Conservation (phyloP, 2,329 filamentous ascomycete genomes). For the Pezicula radicicola region DNA sequence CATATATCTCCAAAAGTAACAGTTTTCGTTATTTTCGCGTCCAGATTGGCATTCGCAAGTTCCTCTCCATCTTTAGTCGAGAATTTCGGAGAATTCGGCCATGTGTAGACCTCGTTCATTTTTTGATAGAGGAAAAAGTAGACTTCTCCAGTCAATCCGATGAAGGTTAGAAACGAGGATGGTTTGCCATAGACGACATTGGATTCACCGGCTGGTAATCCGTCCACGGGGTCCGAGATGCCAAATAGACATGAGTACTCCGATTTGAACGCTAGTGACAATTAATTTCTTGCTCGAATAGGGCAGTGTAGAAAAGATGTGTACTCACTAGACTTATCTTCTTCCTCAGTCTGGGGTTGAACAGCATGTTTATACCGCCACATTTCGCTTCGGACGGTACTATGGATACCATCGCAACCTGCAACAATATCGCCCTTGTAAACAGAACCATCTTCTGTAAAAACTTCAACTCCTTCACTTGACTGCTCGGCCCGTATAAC, state of each 20-base stretch:
- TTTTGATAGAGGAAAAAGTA: slow-evolving; percentile 5
- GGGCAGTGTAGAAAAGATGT: not conserved
- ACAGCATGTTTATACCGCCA: slow-evolving; percentile 1
- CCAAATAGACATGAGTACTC: slow-evolving; percentile 5
- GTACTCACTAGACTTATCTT: not conserved
- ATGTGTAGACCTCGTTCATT: slow-evolving; percentile 1
- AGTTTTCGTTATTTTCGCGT: not conserved
- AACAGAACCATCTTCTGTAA: slow-evolving; percentile 5
- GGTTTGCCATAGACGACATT: not conserved
- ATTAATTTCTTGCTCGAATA: not conserved
- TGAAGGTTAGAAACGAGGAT: slow-evolving; percentile 1
- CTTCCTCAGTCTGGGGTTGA: not conserved
- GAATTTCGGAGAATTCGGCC: slow-evolving; percentile 3
- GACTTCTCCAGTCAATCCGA: slow-evolving; percentile 1
- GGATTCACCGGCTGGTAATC: not conserved
- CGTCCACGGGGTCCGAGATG: not conserved
- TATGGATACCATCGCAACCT: not conserved
- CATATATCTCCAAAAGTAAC: slow-evolving; percentile 3
- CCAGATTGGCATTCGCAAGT: not conserved
- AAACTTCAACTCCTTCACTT: slow-evolving; percentile 4
- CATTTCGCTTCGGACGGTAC: not conserved
- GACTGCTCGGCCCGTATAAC: slow-evolving; percentile 4
- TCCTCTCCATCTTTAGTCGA: slow-evolving; percentile 1
- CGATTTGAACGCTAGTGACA: not conserved
- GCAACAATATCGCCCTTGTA: slow-evolving; percentile 2